Conservation (phyloP, 805 yeast species). For the Candida wancherniae region DNA sequence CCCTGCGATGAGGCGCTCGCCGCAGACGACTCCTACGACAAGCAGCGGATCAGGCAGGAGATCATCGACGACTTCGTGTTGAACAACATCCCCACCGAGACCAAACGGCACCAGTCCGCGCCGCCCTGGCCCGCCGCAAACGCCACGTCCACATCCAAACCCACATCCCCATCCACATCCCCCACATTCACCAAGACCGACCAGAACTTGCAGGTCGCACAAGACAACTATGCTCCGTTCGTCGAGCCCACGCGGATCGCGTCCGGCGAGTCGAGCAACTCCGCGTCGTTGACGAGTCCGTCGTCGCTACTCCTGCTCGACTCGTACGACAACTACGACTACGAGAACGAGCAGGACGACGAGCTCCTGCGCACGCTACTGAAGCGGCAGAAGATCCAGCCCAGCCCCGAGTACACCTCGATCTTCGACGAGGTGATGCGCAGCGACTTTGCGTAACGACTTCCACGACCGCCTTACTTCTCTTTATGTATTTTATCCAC, state of each 20-base stretch:
- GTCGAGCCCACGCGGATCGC: conserved; percentile 1
- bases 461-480: conserved; percentile 6
- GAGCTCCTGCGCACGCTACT: conserved; percentile 9
- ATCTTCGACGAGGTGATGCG: conserved; percentile 20
- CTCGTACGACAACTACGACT: conserved; percentile 22
- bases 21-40: conserved; percentile 10
- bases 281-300: conserved; percentile 30
- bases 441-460: conserved; percentile 15
- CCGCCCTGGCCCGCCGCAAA: too few relatives aligned
- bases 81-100: conserved; percentile 31
- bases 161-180: not conserved
- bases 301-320: conserved; percentile 32
- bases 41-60: conserved; percentile 32
- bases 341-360: conserved; percentile 12
- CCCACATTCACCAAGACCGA: conserved; percentile 5
- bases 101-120: conserved; percentile 12
- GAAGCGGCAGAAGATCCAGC: conserved; percentile 17
- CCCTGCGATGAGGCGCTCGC: conserved; percentile 8
- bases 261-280: conserved; percentile 7
- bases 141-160: conserved; percentile 2
- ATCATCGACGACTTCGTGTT: conserved; percentile 36
- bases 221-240: too few relatives aligned
- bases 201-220: conserved; percentile 3
- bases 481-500: conserved; percentile 8
- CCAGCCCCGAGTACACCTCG: conserved; percentile 13